Conservation (phyloP, 2,329 filamentous ascomycete genomes). For the Elsinoe arachidis region DNA sequence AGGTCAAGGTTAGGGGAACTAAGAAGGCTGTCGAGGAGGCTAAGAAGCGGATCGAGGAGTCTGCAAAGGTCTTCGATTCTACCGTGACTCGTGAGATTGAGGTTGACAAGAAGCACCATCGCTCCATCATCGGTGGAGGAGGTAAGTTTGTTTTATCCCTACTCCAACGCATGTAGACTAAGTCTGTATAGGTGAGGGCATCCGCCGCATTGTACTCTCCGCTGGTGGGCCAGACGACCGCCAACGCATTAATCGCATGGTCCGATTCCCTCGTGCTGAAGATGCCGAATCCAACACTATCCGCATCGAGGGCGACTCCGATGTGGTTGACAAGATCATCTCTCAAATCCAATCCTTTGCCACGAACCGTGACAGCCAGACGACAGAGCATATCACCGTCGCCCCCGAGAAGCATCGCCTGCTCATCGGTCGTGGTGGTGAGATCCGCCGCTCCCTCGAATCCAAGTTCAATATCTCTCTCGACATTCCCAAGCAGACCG, state of each 20-base stretch:
- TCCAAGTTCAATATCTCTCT: conserved; percentile 76
- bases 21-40: conserved; percentile 85
- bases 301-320: conserved; percentile 75
- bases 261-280: conserved; percentile 89
- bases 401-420: conserved; percentile 82
- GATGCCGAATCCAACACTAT: conserved; percentile 67
- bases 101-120: conserved; percentile 91
- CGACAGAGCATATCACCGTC: conserved; percentile 69
- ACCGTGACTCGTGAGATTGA: conserved; percentile 78
- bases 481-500: conserved; percentile 74
- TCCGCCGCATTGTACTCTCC: conserved; percentile 75
- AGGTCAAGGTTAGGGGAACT: conserved; percentile 87
- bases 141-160: conserved; percentile 49
- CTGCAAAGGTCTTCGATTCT: conserved; percentile 78
- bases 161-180: conserved; percentile 25
- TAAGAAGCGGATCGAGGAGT: conserved; percentile 81
- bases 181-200: conserved; percentile 60
- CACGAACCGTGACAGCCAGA: conserved; percentile 72
- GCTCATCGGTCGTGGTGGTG: conserved; percentile 85
- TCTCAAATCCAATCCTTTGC: conserved; percentile 74
- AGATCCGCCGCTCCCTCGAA: conserved; percentile 77
- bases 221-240: conserved; percentile 86
- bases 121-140: conserved; percentile 76
- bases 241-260: conserved; percentile 73
- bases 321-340: conserved; percentile 82